Base-by-base conservation (phyloP, 2,329 filamentous ascomycete genomes). In the Thielaviopsis euricoi region DNA sequence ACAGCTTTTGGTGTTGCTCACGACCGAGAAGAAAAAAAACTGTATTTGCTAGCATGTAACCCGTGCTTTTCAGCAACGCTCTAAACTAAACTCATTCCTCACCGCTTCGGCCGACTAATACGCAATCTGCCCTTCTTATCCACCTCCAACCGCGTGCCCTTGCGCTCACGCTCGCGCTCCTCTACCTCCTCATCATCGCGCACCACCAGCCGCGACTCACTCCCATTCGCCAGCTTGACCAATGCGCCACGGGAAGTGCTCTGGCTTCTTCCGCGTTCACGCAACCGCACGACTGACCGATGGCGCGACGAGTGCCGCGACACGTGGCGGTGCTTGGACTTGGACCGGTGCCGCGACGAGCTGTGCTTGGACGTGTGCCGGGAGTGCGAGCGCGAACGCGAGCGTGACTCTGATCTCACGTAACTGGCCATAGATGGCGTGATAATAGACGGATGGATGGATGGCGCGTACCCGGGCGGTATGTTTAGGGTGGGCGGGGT, bases 101-200 rank as follows among this genome's bases (percentile, higher is more conserved):
- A 58, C 23, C 50, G 33, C 74, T 83, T 82, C 67, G 86, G 86
- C 71, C 87, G 80, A 75, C 86, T 87, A 74, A 90, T 83, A 76
- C 83, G 81, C 82, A 93, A 83, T 86, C 85, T 93, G 94, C 90
- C 89, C 89, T 87, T 93, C 77, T 85, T 85, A 74, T 96, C 89
- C 76, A 86, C 89, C 73, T 89, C 86, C 65, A 95, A 82, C 64
- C 85, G 77, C 62, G 86, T 74, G 57, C 79, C 79, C 29, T 33
- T 33, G 67, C 73, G 77, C 66, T 72, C 72, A 53, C 74, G 72
- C 65, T 72, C 72, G 53, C 74, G 72, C 65, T 78, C 76, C 62
- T 77, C 73, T 55, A 80, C 68, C 65, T 71, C 74, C 69, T 82
- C 78, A 63, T 83, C 77, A 71, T 81, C 76, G 62, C 82, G 84